These are phyloP conservation scores for Mycosphaerelloides madeirae DNA, from an alignment of 2,329 filamentous ascomycete species.

Conservation along the genomic window DNA sequence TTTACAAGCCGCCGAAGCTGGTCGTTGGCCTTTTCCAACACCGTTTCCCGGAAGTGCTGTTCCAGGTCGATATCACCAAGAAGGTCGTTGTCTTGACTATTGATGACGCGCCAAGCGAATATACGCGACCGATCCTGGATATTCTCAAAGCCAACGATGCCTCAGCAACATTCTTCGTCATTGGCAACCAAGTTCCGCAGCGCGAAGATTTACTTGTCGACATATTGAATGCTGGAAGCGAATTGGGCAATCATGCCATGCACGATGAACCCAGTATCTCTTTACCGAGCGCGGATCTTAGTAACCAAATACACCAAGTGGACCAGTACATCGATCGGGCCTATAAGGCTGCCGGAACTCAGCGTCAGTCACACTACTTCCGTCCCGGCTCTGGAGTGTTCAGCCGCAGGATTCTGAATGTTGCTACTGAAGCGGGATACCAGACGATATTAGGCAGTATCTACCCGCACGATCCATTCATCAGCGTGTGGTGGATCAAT, in stretches of 20 bases:
- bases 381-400: constrained; percentile 83
- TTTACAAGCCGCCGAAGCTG: constrained; percentile 75
- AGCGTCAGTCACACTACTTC: constrained; percentile 62
- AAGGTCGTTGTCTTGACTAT: constrained; percentile 78
- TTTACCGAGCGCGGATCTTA: constrained; percentile 56
- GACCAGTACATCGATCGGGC: constrained; percentile 56
- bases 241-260: constrained; percentile 84
- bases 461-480: constrained; percentile 89
- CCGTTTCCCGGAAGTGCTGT: constrained; percentile 75
- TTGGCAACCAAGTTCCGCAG: constrained; percentile 67
- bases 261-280: constrained; percentile 70
- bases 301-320: constrained; percentile 60
- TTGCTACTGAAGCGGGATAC: constrained; percentile 60
- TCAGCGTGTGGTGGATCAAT: constrained; percentile 64
- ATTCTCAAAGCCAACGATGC: constrained; percentile 62
- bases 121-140: constrained; percentile 66
- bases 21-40: constrained; percentile 66
- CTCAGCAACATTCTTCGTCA: constrained; percentile 82
- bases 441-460: constrained; percentile 74
- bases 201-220: constrained; percentile 46
- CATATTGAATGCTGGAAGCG: constrained; percentile 51
- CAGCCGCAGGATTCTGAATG: constrained; percentile 60
- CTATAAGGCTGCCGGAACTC: constrained; percentile 42
- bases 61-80: constrained; percentile 56
- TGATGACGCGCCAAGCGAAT: constrained; percentile 74